Evolutionary conservation across 106 monocot species (phyloP).

Genomic region (Dactylorhiza incarnata): DNA sequence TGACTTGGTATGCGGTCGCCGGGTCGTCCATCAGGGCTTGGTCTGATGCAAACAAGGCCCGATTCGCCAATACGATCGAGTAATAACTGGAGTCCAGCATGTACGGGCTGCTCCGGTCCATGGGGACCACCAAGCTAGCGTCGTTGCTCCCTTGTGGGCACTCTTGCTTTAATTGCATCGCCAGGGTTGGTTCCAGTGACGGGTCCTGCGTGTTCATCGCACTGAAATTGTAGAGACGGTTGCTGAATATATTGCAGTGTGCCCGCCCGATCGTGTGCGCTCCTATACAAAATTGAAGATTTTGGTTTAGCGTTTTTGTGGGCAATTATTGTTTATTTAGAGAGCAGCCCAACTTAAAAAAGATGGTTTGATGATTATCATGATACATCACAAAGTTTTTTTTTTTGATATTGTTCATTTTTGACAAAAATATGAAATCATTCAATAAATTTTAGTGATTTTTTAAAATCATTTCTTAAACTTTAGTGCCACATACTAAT

Average conservation of each 20-base stretch:
- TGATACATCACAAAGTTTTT: not conserved
- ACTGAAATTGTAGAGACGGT: constrained; percentile 24
- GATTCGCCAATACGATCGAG: not conserved
- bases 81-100: constrained; percentile 11
- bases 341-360: too few relatives aligned
- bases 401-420: not conserved
- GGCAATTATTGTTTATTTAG: too few relatives aligned
- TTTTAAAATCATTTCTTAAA: too few relatives aligned
- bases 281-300: constrained; percentile 1
- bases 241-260: constrained; percentile 35
- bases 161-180: not conserved
- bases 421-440: not conserved
- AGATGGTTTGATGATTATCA: not conserved
- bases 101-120: constrained; percentile 3
- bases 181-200: constrained; percentile 5
- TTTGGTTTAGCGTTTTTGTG: too few relatives aligned
- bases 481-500: too few relatives aligned
- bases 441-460: too few relatives aligned
- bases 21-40: not conserved
- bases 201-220: constrained; percentile 17
- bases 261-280: constrained; percentile 45
- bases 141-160: constrained; percentile 9
- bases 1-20: not conserved
- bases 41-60: not conserved
- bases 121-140: not conserved